Evolutionary conservation across 805 yeast genomes (phyloP).

Genomic region (Hagleromyces aurorensis): DNA sequence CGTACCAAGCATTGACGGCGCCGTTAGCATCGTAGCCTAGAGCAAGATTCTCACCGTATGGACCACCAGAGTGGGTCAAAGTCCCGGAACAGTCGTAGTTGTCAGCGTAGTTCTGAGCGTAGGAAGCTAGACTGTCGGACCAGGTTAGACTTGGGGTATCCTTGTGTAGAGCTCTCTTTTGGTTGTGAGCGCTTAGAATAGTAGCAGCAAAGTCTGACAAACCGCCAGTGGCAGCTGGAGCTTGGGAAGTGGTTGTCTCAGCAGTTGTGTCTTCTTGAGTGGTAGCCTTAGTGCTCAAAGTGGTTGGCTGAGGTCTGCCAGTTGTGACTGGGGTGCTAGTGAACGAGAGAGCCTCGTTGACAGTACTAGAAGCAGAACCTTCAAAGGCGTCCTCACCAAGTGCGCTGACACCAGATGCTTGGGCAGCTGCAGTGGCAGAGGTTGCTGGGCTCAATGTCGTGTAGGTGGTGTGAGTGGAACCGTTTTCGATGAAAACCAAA

Average conservation of each 20-base stretch:
- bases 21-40: constrained; percentile 50
- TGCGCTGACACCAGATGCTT: constrained; percentile 8
- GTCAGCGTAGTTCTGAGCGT: constrained; percentile 52
- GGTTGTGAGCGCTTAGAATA: constrained; percentile 56
- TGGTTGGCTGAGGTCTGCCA: constrained; percentile 1
- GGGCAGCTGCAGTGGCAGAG: constrained; percentile 7
- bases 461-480: constrained; percentile 20
- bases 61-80: constrained; percentile 61
- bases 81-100: constrained; percentile 46
- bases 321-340: constrained; percentile 4
- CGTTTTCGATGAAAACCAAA: constrained; percentile 20
- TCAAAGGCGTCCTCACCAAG: constrained; percentile 5
- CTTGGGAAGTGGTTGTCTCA: constrained; percentile 3
- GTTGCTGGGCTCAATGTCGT: constrained; percentile 12
- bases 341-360: constrained; percentile 1
- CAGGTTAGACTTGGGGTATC: constrained; percentile 38
- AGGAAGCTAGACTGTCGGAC: constrained; percentile 44
- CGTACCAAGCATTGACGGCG: constrained; percentile 72
- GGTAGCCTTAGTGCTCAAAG: constrained; percentile 1
- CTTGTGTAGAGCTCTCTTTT: constrained; percentile 47
- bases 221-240: constrained; percentile 13
- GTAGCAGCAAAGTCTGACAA: constrained; percentile 23
- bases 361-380: not conserved
- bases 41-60: constrained; percentile 78
- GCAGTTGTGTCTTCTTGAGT: not conserved